Conservation (phyloP, 805 yeast genomes). For the Ogataea populi-albae region DNA sequence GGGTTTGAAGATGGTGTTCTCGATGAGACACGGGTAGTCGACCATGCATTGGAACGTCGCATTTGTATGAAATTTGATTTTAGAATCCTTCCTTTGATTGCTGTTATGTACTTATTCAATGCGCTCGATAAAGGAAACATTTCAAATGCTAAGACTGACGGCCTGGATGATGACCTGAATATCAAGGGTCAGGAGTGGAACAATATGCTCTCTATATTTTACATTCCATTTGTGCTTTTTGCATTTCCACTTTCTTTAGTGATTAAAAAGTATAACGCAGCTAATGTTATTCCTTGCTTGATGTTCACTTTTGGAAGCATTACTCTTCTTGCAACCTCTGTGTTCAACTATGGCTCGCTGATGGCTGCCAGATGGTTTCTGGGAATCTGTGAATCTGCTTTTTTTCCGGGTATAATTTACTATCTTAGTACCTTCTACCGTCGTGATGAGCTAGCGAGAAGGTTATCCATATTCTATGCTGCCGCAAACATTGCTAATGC, state of each 20-base stretch:
- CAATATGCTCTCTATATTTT: conserved; percentile 43
- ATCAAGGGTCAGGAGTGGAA: conserved; percentile 44
- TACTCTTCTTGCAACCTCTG: conserved; percentile 37
- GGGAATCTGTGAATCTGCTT: conserved; percentile 38
- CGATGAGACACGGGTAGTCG: conserved; percentile 11
- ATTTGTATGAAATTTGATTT: conserved; percentile 42
- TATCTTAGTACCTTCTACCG: conserved; percentile 38
- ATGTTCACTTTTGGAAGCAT: conserved; percentile 46
- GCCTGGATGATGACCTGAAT: conserved; percentile 40
- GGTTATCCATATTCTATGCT: conserved; percentile 37
- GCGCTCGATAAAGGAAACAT: conserved; percentile 50
- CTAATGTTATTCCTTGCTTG: conserved; percentile 41
- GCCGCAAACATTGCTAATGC: conserved; percentile 35
- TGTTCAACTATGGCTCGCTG: conserved; percentile 38
- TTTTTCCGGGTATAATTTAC: conserved; percentile 39
- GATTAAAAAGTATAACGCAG: conserved; percentile 42
- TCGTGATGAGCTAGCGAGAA: conserved; percentile 36
- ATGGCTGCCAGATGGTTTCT: conserved; percentile 37
- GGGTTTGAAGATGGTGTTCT: conserved; percentile 1
- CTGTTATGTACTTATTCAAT: conserved; percentile 46
- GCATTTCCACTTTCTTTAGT: conserved; percentile 43
- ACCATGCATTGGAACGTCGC: conserved; percentile 28
- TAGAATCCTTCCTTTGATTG: conserved; percentile 42
- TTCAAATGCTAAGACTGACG: conserved; percentile 48
- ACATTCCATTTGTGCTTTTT: conserved; percentile 43